phyloP scores from a whole-genome alignment of 2,329 filamentous ascomycete species.

The Thyridium curvatum region DNA sequence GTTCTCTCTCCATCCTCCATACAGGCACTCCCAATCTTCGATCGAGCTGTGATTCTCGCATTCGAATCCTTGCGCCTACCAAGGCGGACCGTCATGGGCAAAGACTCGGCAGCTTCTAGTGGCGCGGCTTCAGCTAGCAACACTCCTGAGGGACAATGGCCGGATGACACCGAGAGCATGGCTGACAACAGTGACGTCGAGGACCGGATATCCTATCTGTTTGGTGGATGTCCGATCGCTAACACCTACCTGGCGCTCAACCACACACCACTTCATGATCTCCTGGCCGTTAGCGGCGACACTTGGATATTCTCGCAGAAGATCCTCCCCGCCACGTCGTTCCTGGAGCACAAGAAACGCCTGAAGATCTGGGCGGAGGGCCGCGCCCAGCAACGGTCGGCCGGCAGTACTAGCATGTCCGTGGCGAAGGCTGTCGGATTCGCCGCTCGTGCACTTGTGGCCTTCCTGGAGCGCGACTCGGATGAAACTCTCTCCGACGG shows the following conservation, averaged over 20 bases:
- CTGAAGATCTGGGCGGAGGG: constrained; percentile 35
- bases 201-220: constrained; percentile 24
- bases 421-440: constrained; percentile 40
- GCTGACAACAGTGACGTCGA: constrained; percentile 6
- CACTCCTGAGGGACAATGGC: too few relatives aligned
- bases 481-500: background rate
- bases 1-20: constrained; percentile 28
- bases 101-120: background rate
- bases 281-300: constrained; percentile 52
- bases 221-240: constrained; percentile 35
- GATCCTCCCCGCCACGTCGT: constrained; percentile 34
- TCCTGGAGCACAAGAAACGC: constrained; percentile 37
- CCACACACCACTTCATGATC: constrained; percentile 50
- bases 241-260: constrained; percentile 52
- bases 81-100: constrained; percentile 13
- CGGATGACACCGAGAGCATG: constrained; percentile 1
- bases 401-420: constrained; percentile 27
- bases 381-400: constrained; percentile 3
- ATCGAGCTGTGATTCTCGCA: constrained; percentile 32
- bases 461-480: constrained; percentile 28
- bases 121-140: too few relatives aligned
- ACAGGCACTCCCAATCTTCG: constrained; percentile 26
- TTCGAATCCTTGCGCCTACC: constrained; percentile 30
- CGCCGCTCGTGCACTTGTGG: constrained; percentile 44
- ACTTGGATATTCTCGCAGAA: constrained; percentile 54